A percentile compares a stretch with the other conserved stretches of the same genome.
Evolutionary conservation across 2,329 filamentous ascomycete species (phyloP).

Genomic region (Cladosporium austrohemisphaericum): DNA sequence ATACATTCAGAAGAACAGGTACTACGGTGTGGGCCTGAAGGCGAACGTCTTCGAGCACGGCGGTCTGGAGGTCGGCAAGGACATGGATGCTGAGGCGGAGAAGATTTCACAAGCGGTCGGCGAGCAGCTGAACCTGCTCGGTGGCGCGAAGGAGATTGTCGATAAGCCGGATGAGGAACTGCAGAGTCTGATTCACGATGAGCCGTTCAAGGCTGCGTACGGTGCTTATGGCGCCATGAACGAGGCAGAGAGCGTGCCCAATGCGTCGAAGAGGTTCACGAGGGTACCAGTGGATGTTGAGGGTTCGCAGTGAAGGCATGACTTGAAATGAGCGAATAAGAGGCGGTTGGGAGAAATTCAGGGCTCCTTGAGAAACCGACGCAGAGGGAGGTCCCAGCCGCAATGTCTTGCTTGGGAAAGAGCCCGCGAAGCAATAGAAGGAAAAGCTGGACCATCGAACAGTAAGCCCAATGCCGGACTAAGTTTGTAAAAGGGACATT

Average conservation of each 20-base stretch:
- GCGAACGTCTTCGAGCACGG: constrained; percentile 93
- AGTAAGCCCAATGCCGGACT: too few species aligned
- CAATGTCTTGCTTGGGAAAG: too few species aligned
- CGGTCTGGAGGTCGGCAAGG: constrained; percentile 38
- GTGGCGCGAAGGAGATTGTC: constrained; percentile 5
- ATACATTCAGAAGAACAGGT: constrained; percentile 86
- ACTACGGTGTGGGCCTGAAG: constrained; percentile 98
- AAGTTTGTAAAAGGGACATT: too few species aligned
- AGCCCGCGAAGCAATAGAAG: too few species aligned
- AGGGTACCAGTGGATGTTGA: constrained; percentile 1
- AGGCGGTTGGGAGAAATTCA: too few species aligned
- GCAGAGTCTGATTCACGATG: constrained; percentile 17
- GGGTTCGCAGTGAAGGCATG: neutral
- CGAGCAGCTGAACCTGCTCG: constrained; percentile 28
- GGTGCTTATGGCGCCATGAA: constrained; percentile 29
- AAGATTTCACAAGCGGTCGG: constrained; percentile 26
- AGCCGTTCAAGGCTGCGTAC: constrained; percentile 31
- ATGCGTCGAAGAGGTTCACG: constrained; percentile 14
- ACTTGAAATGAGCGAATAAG: too few species aligned
- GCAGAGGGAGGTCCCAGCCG: too few species aligned
- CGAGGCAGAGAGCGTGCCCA: constrained; percentile 22
- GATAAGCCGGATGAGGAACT: neutral
- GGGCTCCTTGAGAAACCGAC: too few species aligned
- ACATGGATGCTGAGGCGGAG: constrained; percentile 35
- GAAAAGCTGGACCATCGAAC: too few species aligned